Evolutionary conservation across 2,329 filamentous ascomycete species (phyloP).

Genomic region (Sphaerulina populicola): DNA sequence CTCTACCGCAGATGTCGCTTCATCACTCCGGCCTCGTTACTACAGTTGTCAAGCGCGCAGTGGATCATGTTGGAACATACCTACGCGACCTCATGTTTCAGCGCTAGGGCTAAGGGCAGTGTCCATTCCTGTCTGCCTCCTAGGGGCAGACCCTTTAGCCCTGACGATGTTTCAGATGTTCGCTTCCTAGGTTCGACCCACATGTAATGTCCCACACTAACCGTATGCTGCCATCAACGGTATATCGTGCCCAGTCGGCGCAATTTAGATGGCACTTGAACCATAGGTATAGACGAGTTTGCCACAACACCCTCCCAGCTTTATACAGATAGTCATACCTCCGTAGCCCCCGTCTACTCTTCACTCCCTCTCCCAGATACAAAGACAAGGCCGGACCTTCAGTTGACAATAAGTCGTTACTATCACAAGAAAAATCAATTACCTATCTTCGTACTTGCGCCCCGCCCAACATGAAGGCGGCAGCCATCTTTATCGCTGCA

Average conservation of each 20-base stretch:
- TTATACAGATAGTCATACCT: not conserved
- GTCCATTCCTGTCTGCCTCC: too few relatives aligned
- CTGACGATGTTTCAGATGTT: not conserved
- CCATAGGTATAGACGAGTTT: not conserved
- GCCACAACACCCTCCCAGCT: not conserved
- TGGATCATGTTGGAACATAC: not conserved
- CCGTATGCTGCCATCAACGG: not conserved
- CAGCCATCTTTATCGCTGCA: not conserved
- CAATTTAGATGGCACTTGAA: not conserved
- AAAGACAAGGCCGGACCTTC: not conserved
- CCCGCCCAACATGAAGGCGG: not conserved
- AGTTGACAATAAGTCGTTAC: not conserved
- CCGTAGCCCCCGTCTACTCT: not conserved
- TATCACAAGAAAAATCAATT: not conserved
- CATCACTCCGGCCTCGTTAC: not conserved
- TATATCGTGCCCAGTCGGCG: not conserved
- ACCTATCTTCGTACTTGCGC: not conserved
- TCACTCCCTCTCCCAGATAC: not conserved
- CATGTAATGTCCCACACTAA: not conserved
- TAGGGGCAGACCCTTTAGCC: too few relatives aligned
- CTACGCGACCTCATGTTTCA: not conserved
- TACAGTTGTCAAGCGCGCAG: not conserved
- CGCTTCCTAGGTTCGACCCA: not conserved
- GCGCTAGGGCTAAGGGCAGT: too few relatives aligned
- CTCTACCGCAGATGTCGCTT: not conserved